A percentile compares a stretch with the other conserved stretches of the same genome.
Conservation (phyloP, 257 asterid genomes). For the Mitragyna speciosa region DNA sequence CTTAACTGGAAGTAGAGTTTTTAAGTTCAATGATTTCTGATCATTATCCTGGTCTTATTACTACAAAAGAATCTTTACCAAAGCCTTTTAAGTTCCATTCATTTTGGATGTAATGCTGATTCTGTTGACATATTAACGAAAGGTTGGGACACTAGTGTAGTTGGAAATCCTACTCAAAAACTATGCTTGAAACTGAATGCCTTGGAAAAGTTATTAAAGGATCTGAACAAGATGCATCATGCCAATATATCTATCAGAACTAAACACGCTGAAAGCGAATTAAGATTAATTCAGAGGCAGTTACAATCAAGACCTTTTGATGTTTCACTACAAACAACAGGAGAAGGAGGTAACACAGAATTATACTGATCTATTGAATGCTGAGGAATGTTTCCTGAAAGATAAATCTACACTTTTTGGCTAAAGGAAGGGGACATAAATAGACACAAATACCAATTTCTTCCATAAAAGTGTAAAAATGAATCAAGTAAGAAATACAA, state of each 20-base stretch:
- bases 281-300: background rate
- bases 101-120: background rate
- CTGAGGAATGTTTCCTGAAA: background rate
- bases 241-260: background rate
- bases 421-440: background rate
- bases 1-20: background rate
- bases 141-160: background rate
- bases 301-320: no score
- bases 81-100: background rate
- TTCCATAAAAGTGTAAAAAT: no score
- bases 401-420: background rate
- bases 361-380: fast-evolving
- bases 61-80: background rate
- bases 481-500: background rate
- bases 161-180: background rate
- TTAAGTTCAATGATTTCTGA: background rate
- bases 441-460: background rate
- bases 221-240: no score
- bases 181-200: background rate
- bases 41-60: background rate
- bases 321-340: no score
- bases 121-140: no score
- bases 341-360: background rate
- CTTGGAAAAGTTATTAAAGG: no score
- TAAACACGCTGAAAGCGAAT: fast-evolving